A percentile compares a stretch with the other conserved stretches of the same genome.
Conservation (phyloP, 169 alveolate genomes). For the Babesia caballi region DNA sequence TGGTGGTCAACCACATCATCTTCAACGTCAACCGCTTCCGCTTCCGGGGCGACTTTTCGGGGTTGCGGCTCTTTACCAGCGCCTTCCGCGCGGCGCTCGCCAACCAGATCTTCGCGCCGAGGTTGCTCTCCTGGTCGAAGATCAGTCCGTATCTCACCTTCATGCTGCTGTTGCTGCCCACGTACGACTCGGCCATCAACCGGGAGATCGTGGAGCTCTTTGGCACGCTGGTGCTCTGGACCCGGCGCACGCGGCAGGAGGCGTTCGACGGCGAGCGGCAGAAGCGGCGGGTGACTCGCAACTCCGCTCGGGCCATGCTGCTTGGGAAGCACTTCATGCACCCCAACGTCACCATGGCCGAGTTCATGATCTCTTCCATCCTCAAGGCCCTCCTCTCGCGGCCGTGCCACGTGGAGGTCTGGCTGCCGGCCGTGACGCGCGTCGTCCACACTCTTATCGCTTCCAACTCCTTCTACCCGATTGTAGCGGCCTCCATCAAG, state of each 20-base stretch:
- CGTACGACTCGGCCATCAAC: conserved; percentile 6
- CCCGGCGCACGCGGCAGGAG: not conserved
- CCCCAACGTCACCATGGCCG: not conserved
- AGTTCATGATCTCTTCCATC: not conserved
- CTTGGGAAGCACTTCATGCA: not conserved
- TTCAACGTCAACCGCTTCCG: conserved; percentile 5
- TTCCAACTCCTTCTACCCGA: not conserved
- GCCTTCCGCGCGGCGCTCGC: not conserved
- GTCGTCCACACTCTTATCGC: conserved; percentile 9
- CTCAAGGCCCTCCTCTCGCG: not conserved
- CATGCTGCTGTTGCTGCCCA: conserved; percentile 20
- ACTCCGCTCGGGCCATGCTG: not conserved
- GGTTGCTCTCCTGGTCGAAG: conserved; percentile 6
- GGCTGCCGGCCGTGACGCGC: not conserved
- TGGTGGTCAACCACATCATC: not conserved
- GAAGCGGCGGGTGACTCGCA: not conserved
- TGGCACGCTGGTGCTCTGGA: not conserved
- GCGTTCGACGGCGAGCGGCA: not conserved
- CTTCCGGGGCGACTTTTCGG: not conserved
- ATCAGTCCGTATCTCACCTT: conserved; percentile 7
- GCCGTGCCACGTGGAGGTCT: conserved; percentile 9
- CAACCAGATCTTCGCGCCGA: not conserved
- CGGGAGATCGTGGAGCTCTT: conserved; percentile 3
- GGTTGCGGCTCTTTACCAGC: not conserved
- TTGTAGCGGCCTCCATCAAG: conserved; percentile 1